phyloP scores from a whole-genome alignment of 2,329 filamentous ascomycete species.

The Didymella exigua region DNA sequence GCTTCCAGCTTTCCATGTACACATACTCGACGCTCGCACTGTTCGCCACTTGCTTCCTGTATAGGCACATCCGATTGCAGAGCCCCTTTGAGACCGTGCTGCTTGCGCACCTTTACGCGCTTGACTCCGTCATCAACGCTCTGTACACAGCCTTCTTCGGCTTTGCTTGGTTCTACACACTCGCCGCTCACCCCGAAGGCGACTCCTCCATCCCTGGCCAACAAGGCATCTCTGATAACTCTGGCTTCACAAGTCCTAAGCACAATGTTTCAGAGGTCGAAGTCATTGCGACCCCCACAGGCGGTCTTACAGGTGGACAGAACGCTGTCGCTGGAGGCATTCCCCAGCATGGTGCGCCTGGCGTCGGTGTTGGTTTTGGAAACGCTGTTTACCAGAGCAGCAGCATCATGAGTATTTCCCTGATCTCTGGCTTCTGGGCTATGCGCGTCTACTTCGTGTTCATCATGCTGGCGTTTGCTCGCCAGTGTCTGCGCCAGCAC shows the following conservation, averaged over 20 bases:
- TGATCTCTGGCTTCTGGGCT: constrained; percentile 75
- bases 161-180: constrained; percentile 82
- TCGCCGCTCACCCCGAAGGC: constrained; percentile 59
- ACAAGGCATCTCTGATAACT: constrained; percentile 65
- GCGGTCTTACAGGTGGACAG: constrained; percentile 56
- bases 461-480: constrained; percentile 81
- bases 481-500: constrained; percentile 74
- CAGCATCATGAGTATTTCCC: constrained; percentile 75
- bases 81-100: constrained; percentile 78
- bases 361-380: constrained; percentile 58
- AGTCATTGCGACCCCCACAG: constrained; percentile 56
- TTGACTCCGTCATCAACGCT: constrained; percentile 82
- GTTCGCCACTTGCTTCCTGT: constrained; percentile 69
- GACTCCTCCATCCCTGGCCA: constrained; percentile 50
- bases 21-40: constrained; percentile 81
- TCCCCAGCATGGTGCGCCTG: constrained; percentile 36
- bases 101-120: constrained; percentile 82
- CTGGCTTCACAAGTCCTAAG: constrained; percentile 69
- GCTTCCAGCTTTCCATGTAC: constrained; percentile 88
- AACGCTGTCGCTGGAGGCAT: constrained; percentile 57
- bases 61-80: constrained; percentile 79
- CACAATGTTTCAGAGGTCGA: constrained; percentile 65
- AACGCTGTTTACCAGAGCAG: constrained; percentile 69
- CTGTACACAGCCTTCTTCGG: constrained; percentile 83
- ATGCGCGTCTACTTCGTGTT: constrained; percentile 83